phyloP scores from a whole-genome alignment of 257 asterid genomes.

The Phtheirospermum japonicum region DNA sequence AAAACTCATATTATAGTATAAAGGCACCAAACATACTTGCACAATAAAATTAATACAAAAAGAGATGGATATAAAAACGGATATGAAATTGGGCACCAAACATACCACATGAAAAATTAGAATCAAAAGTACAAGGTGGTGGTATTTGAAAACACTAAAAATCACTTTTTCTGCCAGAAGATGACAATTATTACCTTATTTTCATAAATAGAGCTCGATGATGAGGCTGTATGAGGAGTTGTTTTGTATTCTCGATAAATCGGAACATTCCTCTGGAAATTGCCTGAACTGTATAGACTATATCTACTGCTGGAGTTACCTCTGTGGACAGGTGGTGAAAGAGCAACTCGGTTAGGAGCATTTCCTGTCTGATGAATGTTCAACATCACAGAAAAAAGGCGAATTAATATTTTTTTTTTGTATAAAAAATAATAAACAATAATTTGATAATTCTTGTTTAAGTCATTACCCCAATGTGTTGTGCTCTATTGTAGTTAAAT shows the following conservation, averaged over 20 bases:
- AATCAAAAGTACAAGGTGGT: too few species aligned
- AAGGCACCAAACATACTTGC: too few species aligned
- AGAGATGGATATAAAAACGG: too few species aligned
- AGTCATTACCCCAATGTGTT: conserved; percentile 40
- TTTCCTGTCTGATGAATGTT: not conserved
- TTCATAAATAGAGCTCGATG: not conserved
- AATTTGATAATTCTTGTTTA: not conserved
- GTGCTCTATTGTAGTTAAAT: conserved; percentile 51
- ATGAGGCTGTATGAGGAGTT: not conserved
- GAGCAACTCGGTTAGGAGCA: not conserved
- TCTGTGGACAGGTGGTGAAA: not conserved
- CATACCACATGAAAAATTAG: too few species aligned
- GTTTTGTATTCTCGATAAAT: not conserved
- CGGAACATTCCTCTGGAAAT: not conserved
- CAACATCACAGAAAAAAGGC: not conserved
- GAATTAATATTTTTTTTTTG: too few species aligned
- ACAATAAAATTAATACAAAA: too few species aligned
- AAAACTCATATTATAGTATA: too few species aligned
- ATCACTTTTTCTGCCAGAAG: too few species aligned
- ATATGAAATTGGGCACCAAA: too few species aligned
- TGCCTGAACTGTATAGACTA: not conserved
- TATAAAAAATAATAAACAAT: not conserved
- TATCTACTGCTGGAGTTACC: not conserved
- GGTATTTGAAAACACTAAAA: too few species aligned
- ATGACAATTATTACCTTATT: not conserved